Conservation (phyloP, 164 flowering plant species). For the Tetracentron sinense region DNA sequence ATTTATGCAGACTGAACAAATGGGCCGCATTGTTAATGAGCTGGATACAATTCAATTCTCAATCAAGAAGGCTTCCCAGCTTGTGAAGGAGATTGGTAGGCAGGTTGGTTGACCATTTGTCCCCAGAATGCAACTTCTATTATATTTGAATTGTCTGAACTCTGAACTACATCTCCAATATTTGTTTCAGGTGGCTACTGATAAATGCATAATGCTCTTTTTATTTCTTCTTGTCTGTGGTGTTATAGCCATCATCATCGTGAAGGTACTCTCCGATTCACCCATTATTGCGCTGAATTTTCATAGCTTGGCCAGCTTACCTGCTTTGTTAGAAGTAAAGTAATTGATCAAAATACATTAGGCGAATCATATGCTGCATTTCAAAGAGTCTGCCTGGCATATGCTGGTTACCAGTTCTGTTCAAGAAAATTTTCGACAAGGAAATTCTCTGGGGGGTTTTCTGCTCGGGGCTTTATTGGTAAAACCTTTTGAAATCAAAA, state of each 20-base stretch:
- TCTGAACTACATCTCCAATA: background rate
- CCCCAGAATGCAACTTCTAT: background rate
- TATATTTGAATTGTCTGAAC: too few relatives aligned
- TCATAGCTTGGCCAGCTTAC: background rate
- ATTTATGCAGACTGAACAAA: constrained; percentile 86
- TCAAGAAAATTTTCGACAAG: too few relatives aligned
- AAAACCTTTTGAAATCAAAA: too few relatives aligned
- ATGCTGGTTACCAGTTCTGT: too few relatives aligned
- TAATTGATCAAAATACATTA: too few relatives aligned
- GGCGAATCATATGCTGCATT: too few relatives aligned
- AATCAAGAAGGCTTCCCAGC: constrained; percentile 91
- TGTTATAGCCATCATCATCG: constrained; percentile 48
- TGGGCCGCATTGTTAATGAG: constrained; percentile 94
- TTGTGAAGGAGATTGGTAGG: constrained; percentile 96
- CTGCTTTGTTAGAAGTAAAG: too few relatives aligned
- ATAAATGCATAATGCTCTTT: constrained; percentile 90
- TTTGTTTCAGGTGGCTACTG: constrained; percentile 79
- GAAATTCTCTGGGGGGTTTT: too few relatives aligned
- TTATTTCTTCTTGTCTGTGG: constrained; percentile 82
- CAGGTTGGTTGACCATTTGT: constrained; percentile 54
- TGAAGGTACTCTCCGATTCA: background rate
- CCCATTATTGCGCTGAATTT: background rate
- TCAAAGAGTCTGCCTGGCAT: too few relatives aligned
- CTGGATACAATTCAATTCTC: constrained; percentile 94
- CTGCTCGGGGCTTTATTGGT: too few relatives aligned